These are phyloP conservation scores for Neonectria magnoliae DNA, from an alignment of 2,329 filamentous ascomycete genomes.

Conservation along the genomic window DNA sequence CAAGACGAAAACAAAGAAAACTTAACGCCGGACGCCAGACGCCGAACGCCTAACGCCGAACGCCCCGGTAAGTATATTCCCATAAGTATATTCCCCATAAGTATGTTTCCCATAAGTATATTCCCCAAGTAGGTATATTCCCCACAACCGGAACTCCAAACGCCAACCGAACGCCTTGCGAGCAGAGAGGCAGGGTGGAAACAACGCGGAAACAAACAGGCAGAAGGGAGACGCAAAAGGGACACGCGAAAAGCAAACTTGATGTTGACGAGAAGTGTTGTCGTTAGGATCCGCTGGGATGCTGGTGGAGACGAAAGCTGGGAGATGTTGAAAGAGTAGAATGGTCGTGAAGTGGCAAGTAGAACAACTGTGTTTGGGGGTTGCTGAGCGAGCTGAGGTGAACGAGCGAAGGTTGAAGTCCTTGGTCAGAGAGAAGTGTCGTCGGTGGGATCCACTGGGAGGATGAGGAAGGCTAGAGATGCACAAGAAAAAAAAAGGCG, in stretches of 20 bases:
- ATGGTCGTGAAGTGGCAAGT: not conserved
- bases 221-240: slow-evolving; percentile 6
- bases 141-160: slow-evolving; percentile 1
- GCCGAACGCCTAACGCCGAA: not conserved
- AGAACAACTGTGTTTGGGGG: not conserved
- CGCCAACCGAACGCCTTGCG: slow-evolving; percentile 10
- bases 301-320: not conserved
- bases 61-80: not conserved
- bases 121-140: not conserved
- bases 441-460: not conserved
- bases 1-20: not conserved
- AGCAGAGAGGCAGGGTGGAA: slow-evolving; percentile 1
- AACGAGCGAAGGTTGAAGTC: not conserved
- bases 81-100: not conserved
- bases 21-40: not conserved
- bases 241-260: not conserved
- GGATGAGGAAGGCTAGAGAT: not conserved
- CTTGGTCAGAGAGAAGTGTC: not conserved
- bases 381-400: not conserved
- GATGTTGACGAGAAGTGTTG: not conserved
- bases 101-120: not conserved
- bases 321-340: not conserved
- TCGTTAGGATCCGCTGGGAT: not conserved
- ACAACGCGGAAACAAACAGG: not conserved
- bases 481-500: not conserved